Percentiles rank a stretch among this genome's conserved stretches.
phyloP scores from a whole-genome alignment of 2,329 filamentous ascomycete genomes.

The Aspergillus texensis region DNA sequence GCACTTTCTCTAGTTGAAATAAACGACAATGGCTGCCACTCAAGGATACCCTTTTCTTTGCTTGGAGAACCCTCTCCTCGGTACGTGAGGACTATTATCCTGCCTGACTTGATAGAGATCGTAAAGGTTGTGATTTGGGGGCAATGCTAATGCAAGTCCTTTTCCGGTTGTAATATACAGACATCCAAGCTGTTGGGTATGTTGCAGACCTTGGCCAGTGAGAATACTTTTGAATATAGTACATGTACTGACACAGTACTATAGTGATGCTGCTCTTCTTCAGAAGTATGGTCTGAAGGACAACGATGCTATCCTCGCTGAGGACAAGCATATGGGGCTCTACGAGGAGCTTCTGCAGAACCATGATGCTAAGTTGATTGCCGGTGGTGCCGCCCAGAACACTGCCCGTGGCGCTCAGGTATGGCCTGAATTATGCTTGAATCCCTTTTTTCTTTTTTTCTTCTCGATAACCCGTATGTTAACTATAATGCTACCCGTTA shows the following conservation, averaged over 20 bases:
- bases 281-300: conserved; percentile 91
- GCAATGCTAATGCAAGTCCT: conserved; percentile 22
- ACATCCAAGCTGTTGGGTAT: conserved; percentile 83
- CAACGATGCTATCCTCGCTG: conserved; percentile 96
- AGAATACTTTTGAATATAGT: background rate
- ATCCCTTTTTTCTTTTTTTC: background rate
- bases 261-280: conserved; percentile 78
- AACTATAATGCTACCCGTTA: conserved; percentile 31
- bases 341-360: conserved; percentile 87
- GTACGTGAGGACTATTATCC: conserved; percentile 47
- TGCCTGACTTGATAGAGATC: background rate
- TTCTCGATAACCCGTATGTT: conserved; percentile 12
- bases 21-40: conserved; percentile 65
- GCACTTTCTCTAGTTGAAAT: conserved; percentile 5
- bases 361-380: conserved; percentile 90
- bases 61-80: conserved; percentile 96
- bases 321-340: conserved; percentile 83
- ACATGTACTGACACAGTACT: conserved; percentile 8
- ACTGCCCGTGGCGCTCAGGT: conserved; percentile 88
- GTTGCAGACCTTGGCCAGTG: conserved; percentile 23
- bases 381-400: conserved; percentile 96
- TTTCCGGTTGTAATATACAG: conserved; percentile 45
- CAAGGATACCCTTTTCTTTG: conserved; percentile 89
- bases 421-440: conserved; percentile 19
- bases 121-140: background rate